A percentile compares a stretch with the other conserved stretches of the same genome.
Evolutionary conservation across 2,329 filamentous ascomycete genomes (phyloP).

Genomic region (Shiraia bambusicola): DNA sequence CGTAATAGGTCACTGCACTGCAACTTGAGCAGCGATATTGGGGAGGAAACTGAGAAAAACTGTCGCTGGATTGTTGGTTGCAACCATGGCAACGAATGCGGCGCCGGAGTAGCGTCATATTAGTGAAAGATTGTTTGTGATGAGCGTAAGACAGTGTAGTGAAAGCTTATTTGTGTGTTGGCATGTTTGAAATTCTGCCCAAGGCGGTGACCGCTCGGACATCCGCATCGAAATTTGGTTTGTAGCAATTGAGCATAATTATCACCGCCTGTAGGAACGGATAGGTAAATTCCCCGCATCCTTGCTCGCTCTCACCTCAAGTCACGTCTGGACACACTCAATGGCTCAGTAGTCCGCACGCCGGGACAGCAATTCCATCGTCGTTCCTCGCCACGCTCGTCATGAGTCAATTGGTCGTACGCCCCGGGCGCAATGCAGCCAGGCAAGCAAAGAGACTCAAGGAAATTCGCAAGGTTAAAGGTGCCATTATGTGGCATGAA

Average conservation of each 20-base stretch:
- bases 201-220: slow-evolving; percentile 15
- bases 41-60: slow-evolving; percentile 22
- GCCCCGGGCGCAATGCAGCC: slow-evolving; percentile 26
- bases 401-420: slow-evolving; percentile 30
- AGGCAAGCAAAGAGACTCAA: slow-evolving; percentile 35
- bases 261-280: too few relatives aligned
- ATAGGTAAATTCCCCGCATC: too few relatives aligned
- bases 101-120: slow-evolving; percentile 41
- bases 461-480: slow-evolving; percentile 48
- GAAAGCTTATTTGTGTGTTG: not conserved
- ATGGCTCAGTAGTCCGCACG: slow-evolving; percentile 34
- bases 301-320: too few relatives aligned
- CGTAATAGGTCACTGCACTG: slow-evolving; percentile 85
- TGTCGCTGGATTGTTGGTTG: slow-evolving; percentile 26
- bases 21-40: slow-evolving; percentile 58
- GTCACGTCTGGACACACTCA: not conserved
- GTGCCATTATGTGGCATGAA: slow-evolving; percentile 36
- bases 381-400: slow-evolving; percentile 54
- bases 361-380: slow-evolving; percentile 10
- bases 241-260: slow-evolving; percentile 1
- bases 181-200: slow-evolving; percentile 12
- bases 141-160: slow-evolving; percentile 12
- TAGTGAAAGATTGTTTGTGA: slow-evolving; percentile 12
- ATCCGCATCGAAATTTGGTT: slow-evolving; percentile 19
- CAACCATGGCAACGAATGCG: slow-evolving; percentile 41